Base-by-base conservation (phyloP, 164 flowering plant species). In the Chloranthus sessilifolius region DNA sequence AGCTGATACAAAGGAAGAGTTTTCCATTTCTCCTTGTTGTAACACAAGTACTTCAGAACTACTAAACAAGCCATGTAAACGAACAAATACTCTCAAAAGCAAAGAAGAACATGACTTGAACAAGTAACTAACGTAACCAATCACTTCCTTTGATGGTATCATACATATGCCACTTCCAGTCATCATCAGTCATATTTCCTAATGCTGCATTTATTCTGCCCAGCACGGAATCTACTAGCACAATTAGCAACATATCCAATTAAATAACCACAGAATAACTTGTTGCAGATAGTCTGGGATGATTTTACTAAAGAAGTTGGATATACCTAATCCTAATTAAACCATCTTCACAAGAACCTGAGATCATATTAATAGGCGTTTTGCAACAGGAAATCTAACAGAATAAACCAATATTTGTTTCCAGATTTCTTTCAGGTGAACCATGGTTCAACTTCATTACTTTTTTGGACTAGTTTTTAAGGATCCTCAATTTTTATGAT, bases 101-200 rank as follows among this genome's bases (percentile, higher is more conserved):
- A 7, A 42, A 42, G 22, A 3, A 28, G 4, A 5, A 25, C n/a
- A 16, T n/a, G n/a, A n/a, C n/a, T n/a, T n/a, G 36, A 33, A 33
- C 7, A 30, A 28, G 14, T 1, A 16, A 36, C 36, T 3, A 71
- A 88, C 97, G 95, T 63, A 88, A 60, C 97, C 97, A 90, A 53
- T 90, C 97, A 68, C 95, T 90, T 66, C 95, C 94, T 64, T 90
- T 90, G 28, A 90, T 94, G 8, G 97, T 90, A 58, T 90, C 97
- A 71, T 90, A 90, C 95, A 90, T 90, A 69, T 90, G 97, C 95
- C 97, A 90, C 60, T 95, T 74, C 97, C 97, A 90, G 54, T 90
- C 97, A 72, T 86, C 97, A 63, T 84, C 97, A 17, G 85, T 60
- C 95, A 90, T 90, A 62, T 89, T 89, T 23, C 94, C 97, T 44